Base-by-base conservation (phyloP, 2,329 filamentous ascomycete species). In the Diaporthe sp. region DNA sequence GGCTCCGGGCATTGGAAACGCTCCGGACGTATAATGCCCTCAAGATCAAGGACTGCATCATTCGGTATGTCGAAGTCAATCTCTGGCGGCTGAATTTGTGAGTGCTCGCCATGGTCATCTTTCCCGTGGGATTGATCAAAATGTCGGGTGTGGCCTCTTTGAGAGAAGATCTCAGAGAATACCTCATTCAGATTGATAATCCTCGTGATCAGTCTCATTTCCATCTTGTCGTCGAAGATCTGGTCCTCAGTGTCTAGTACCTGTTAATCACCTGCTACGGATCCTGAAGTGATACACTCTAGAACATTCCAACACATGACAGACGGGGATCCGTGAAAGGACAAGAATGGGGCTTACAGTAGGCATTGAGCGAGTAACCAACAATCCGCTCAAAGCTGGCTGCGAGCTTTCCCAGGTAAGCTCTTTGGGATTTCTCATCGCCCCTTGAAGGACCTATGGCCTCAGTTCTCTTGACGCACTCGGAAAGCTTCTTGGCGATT, bases 111-210 rank as follows among this genome's bases (percentile, higher is more conserved):
- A 12, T 49, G 70, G 17, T 74, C 69, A 13, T 76, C 62, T n/a
- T 42, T n/a, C 28, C 44, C 15, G 10, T 22, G 4, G 5, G 34
- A 57, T 10, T 73, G 10, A 10, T 76, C 78, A 55, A 82, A 82
- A 22, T 74, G 46, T 19, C 78, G 68, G 3, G 74, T 79, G 51
- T 85, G 84, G 7, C 83, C 84, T 4, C 75, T 73, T 1, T 65
- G 44, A 1, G 78, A 77, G 12, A 88, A 79, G 0, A 77, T 39
- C 0, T 77, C 31, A 2, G 81, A 78, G 39, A 87, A 88, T 0
- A 17, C 73, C 12, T 86, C 83, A 12, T 85, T 86, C 17, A 86
- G 78, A 31, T 82, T 78, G 0, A 84, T 78, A 12, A 88, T 82
- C 0, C 77, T 77, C 0, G 86, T 87, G 42, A 86, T 83, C 2